Evolutionary conservation across 495 filamentous ascomycete species (phyloP), one percentile per base, ranked within the genome.

Genomic region (Sordaria brevicollis): DNA sequence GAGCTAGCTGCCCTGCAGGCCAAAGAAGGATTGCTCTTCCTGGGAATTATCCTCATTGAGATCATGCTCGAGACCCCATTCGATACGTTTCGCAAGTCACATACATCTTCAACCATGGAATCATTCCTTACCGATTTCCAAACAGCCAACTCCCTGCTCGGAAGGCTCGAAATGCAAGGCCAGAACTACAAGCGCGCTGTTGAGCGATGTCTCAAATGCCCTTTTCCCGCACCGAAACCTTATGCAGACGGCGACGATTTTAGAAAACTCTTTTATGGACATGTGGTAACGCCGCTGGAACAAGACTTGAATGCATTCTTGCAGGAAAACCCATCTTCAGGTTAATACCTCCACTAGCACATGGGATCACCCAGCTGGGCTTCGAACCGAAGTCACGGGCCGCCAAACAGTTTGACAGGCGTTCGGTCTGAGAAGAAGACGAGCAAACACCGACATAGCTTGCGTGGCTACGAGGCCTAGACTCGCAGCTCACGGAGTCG

Each of bases 21-120:
- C 66, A 41, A 6, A 70, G 70, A 37, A 19, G 67, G 33, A 4
- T 37, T 75, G 34, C 35, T 75, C 3, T 35, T 19, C 3, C 57
- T 75, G 29, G 73, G 73, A 13, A 65, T 73, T 4, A 65, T 75
- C 1, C 67, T 75, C 38, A 73, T 73, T 31, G 73, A 75, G 35
- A 69, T 75, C 21, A 54, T 71, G 33, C 54, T 67, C 13, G 71
- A 67, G 0, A 67, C 70, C 11, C 65, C 73, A 0, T 29, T 75
- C 15, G 71, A 73, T 4, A 21, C 35, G 6, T 65, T 73, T 21
- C 68, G 37, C 37, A 13, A 25, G 34, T 9, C 31, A 9, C 38
- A 29, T 19, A 35, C 29, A 36, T 38, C 15, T 9, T 35, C n/a
- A 1, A 36, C 33, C 15, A 15, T 34, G 66, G 35, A 31, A 17